Evolutionary conservation across 208 protist genomes (phyloP).

Genomic region (Wallacemonas sp.): DNA sequence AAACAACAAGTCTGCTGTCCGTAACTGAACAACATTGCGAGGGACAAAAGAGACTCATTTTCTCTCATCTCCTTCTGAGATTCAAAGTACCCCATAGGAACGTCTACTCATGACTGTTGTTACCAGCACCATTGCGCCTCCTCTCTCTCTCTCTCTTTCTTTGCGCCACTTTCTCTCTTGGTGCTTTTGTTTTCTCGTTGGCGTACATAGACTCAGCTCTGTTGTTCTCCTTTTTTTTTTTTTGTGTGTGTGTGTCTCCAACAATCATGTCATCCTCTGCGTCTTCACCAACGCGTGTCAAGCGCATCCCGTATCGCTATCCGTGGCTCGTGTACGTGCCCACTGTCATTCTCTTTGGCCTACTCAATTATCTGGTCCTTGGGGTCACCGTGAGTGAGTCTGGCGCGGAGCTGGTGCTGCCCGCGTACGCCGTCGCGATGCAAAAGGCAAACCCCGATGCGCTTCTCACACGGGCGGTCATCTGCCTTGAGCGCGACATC

Average conservation of each 20-base stretch:
- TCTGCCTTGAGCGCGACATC: slow-evolving; percentile 49
- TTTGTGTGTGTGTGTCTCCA: neutral
- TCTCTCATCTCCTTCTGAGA: too few relatives aligned
- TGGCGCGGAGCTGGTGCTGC: slow-evolving; percentile 31
- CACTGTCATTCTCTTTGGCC: slow-evolving; percentile 32
- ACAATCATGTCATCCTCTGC: neutral
- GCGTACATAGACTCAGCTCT: too few relatives aligned
- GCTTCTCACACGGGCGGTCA: neutral
- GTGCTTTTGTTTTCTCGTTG: neutral
- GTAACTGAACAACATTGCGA: too few relatives aligned
- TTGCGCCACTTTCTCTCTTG: too few relatives aligned
- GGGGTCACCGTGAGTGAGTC: slow-evolving; percentile 26
- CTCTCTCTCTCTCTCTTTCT: neutral
- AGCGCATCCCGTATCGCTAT: slow-evolving; percentile 25
- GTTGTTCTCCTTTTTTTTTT: slow-evolving; percentile 2
- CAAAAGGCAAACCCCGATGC: neutral
- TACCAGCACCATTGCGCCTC: neutral
- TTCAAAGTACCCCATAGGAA: neutral
- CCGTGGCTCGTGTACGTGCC: slow-evolving; percentile 43
- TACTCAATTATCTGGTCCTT: slow-evolving; percentile 67
- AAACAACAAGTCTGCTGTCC: too few relatives aligned
- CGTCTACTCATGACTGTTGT: neutral
- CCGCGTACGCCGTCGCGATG: slow-evolving; percentile 20
- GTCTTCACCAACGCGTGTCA: neutral
- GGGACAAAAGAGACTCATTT: too few relatives aligned